Base-by-base conservation (phyloP, 1,284 basidiomycete species). In the Cutaneotrichosporon arboriforme region DNA sequence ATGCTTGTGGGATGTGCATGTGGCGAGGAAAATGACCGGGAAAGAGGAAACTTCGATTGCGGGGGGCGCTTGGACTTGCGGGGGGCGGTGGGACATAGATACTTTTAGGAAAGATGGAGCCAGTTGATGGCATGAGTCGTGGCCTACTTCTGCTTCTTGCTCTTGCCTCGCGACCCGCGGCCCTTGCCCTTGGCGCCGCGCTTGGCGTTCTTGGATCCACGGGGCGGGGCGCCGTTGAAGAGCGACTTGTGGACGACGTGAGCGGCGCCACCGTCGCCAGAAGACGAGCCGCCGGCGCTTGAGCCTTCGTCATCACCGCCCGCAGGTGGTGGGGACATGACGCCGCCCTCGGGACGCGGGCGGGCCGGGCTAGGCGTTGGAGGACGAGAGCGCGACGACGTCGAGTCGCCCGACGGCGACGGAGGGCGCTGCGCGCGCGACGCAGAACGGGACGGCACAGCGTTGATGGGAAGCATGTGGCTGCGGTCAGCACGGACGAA, bases 391-490 rank as follows among this genome's bases (percentile, higher is more conserved):
- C 49, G 55, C 26, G 49, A 51, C 10, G 54, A 46, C 4, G 49
- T 38, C 17, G 46, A 49, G 43, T 45, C 43, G 40, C 15, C 36
- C 31, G 41, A 36, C 2, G 54, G 54, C 14, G 51, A 53, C 20
- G 51, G 48, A 0, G 55, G 17, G 36, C 55, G 51, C 8, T 33
- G 23, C 4, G 41, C 14, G 47, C 37, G 53, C 37, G 36, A 48
- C 43, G 49, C 41, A 4, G 44, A 50, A 18, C 57, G 51, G 13
- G 51, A 54, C 1, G 57, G 38, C 7, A 50, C 49, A 7, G 26
- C 26, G 46, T 52, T 55, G 51, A 59, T 59, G n/a, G 57, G 54
- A 18, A 59, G 51, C 57, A 59, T 59, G 41, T 59, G 54, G 49
- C 55, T 57, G 48, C 2, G 36, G 42, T 52, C n/a, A 49, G 54